phyloP scores from a whole-genome alignment of 306 rosid genomes.

The Neltuma alba region DNA sequence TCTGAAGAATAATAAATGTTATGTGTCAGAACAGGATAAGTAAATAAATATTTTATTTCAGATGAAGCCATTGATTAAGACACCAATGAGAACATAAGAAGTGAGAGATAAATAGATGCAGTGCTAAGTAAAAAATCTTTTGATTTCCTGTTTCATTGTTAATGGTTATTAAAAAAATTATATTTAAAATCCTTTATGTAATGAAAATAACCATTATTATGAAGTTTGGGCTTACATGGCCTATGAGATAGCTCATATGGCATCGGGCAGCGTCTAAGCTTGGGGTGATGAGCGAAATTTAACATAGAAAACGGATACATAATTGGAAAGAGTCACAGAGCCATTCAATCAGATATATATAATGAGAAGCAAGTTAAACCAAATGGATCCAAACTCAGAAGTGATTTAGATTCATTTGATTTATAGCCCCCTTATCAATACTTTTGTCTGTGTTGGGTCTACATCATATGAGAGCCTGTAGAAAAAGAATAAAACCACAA shows the following conservation, averaged over 20 bases:
- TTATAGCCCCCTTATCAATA: neutral
- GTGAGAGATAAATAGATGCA: neutral
- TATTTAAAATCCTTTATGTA: neutral
- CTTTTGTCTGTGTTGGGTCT: neutral
- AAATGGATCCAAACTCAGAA: neutral
- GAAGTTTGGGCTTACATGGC: neutral
- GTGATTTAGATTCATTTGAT: neutral
- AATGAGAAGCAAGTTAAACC: neutral
- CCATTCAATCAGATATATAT: neutral
- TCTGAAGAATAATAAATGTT: constrained; percentile 47
- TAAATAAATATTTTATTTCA: constrained; percentile 20
- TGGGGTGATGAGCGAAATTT: neutral
- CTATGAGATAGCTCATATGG: neutral
- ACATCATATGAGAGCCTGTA: neutral
- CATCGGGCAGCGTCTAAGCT: neutral
- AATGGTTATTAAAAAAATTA: neutral
- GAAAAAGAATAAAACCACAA: constrained; percentile 9
- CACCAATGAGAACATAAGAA: neutral
- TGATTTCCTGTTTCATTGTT: neutral
- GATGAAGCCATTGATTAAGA: neutral
- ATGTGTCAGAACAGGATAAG: constrained; percentile 26
- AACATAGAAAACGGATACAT: neutral
- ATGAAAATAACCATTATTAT: neutral
- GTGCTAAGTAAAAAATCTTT: neutral
- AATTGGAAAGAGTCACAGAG: neutral